Base-by-base conservation (phyloP, 768 basidiomycete species). In the Coprinellus micaceus region DNA sequence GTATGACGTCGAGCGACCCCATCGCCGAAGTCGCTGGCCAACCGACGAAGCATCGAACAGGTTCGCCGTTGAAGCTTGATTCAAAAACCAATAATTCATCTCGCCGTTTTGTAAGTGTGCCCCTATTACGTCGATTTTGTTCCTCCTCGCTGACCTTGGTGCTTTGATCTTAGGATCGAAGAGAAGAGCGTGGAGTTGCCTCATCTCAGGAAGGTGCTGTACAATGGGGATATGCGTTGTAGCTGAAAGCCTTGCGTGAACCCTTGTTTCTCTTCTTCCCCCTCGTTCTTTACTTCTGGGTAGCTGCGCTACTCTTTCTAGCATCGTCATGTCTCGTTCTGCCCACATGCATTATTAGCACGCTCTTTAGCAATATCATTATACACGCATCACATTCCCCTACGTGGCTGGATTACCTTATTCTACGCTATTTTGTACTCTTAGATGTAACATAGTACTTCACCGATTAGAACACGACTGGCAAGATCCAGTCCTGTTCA, bases 211-310 rank as follows among this genome's bases (percentile, higher is more conserved):
- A 71, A 25, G 46, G 55, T 15, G 62, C 64, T 41, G 65, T 77
- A 56, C 68, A 77, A 54, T 79, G 74, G 76, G 76, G 76, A 52
- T 76, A 78, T 60, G 77, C 78, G 21, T 62, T 79, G 43, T 80
- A 64, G 63, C 37, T 10, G 26, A 21, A 52, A 51, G 26, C 49
- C 50, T 39, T 36, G 28, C 57, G 46, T 57, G 47, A n/a, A n/a
- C 51, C 52, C 58, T 36, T 51, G 5, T 5, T 17, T 43, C 40
- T 21, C 13, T 43, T 43, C 40, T n/a, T n/a, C 40, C 40, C 19
- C n/a, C 19, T 5, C n/a, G 6, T 17, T 43, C 26, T 17, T 37
- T 37, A 13, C 30, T n/a, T 24, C 29, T 37, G 30, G 49, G 49
- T 51, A 51, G 49, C 33, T 28, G 49, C 19, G 15, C 49, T 51